Percentiles rank a stretch among this genome's conserved stretches.
Conservation (phyloP, 169 alveolate species). For the Plasmodium sp. region DNA sequence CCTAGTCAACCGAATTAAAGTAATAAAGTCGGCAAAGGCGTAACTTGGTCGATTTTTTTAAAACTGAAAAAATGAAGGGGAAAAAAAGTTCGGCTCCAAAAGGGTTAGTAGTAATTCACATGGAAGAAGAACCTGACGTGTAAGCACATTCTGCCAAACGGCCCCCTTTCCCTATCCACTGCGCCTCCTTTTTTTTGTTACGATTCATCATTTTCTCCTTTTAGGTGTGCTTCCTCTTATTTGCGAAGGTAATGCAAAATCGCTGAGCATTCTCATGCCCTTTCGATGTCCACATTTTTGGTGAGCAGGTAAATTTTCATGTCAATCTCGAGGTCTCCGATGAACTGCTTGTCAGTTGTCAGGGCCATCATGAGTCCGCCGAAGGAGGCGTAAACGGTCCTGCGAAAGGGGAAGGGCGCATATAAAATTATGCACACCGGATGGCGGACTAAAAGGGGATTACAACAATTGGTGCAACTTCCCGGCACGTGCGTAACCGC, state of each 20-base stretch:
- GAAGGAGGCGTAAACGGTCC: slow-evolving; percentile 90
- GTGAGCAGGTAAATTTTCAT: slow-evolving; percentile 91
- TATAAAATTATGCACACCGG: background rate
- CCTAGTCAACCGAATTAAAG: background rate
- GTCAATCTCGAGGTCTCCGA: slow-evolving; percentile 91
- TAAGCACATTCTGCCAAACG: background rate
- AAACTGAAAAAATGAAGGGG: background rate
- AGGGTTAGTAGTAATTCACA: background rate
- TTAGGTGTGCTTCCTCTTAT: background rate
- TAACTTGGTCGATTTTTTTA: background rate
- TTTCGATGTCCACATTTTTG: slow-evolving; percentile 76
- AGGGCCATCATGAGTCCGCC: slow-evolving; percentile 93
- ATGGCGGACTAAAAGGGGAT: background rate
- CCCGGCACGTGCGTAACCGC: background rate
- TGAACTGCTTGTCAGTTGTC: slow-evolving; percentile 93
- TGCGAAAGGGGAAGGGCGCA: slow-evolving; percentile 42
- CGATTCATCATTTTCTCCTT: background rate
- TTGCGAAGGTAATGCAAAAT: background rate
- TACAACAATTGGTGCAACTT: background rate
- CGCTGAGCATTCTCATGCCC: background rate
- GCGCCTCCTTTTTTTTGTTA: background rate
- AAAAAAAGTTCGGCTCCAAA: background rate
- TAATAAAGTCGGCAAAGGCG: background rate
- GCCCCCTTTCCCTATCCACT: background rate
- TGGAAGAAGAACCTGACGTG: background rate